Evolutionary conservation across 257 asterid species (phyloP).

Genomic region (Ocimum tenuiflorum): DNA sequence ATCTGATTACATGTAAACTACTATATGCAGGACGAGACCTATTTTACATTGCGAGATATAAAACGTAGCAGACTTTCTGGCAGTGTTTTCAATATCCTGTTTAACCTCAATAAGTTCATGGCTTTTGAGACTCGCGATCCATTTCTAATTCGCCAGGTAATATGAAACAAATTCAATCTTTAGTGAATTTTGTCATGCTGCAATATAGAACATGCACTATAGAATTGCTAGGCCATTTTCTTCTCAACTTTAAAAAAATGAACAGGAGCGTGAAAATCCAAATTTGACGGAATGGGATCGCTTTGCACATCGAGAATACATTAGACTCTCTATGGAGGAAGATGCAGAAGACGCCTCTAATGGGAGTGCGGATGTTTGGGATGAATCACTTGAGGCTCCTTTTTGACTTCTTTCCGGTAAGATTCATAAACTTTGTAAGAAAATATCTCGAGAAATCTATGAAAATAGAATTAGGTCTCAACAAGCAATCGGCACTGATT

Average conservation of each 20-base stretch:
- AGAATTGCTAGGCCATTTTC: constrained; percentile 8
- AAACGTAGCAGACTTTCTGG: constrained; percentile 87
- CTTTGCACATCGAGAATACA: constrained; percentile 96
- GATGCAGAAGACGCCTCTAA: constrained; percentile 99
- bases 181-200: not conserved
- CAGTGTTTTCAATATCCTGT: constrained; percentile 85
- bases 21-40: constrained; percentile 69
- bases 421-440: too few species aligned
- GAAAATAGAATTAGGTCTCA: too few species aligned
- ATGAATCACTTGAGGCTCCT: constrained; percentile 98
- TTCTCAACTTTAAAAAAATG: constrained; percentile 16
- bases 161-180: not conserved
- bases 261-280: constrained; percentile 98
- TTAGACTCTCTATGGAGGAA: constrained; percentile 99
- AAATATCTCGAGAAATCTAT: too few species aligned
- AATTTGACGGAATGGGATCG: constrained; percentile 98
- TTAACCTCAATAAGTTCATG: constrained; percentile 97
- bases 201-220: not conserved
- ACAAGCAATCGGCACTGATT: too few species aligned
- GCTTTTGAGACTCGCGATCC: constrained; percentile 99
- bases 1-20: constrained; percentile 14
- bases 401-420: constrained; percentile 63
- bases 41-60: constrained; percentile 69
- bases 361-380: constrained; percentile 99
- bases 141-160: constrained; percentile 96